Evolutionary conservation across 345 rosid species (phyloP).

Genomic region (Iberis pinnata): DNA sequence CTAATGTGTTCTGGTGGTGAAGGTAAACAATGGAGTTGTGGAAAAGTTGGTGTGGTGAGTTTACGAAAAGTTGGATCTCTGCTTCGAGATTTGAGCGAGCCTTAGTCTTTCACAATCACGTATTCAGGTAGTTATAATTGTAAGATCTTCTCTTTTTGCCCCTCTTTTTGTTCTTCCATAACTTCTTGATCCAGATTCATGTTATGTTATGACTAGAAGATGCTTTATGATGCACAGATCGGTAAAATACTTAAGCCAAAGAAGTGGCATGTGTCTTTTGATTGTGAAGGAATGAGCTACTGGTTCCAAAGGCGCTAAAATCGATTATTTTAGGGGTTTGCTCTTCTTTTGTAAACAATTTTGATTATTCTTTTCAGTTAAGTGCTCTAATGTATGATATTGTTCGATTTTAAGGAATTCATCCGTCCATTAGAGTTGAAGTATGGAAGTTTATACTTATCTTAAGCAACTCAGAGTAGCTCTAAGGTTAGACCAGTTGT

Average conservation of each 20-base stretch:
- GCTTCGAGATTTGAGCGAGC: conserved; percentile 76
- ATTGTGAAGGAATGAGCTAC: conserved; percentile 69
- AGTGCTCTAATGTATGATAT: conserved; percentile 15
- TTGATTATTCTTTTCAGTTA: neutral
- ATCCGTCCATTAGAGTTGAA: conserved; percentile 83
- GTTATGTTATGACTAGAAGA: neutral
- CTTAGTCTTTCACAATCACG: conserved; percentile 69
- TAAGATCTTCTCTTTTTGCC: conserved; percentile 33
- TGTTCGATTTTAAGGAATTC: conserved; percentile 59
- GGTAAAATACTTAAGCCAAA: conserved; percentile 83
- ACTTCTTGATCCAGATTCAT: no score
- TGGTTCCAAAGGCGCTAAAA: conserved; percentile 65
- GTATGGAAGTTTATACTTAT: conserved; percentile 93
- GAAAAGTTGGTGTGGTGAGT: conserved; percentile 50
- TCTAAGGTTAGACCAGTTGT: conserved; percentile 45
- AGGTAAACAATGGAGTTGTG: conserved; percentile 64
- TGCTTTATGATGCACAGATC: conserved; percentile 39
- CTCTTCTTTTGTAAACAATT: neutral
- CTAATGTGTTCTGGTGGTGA: conserved; percentile 62
- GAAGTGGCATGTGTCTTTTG: conserved; percentile 78
- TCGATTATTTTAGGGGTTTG: conserved; percentile 77
- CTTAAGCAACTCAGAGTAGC: conserved; percentile 64
- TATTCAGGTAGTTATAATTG: conserved; percentile 62
- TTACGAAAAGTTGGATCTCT: conserved; percentile 65
- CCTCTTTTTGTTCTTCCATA: no score